Percentiles rank a stretch among this genome's conserved stretches.
phyloP scores from a whole-genome alignment of 441 rosid species.

The Jatropha podagrica region DNA sequence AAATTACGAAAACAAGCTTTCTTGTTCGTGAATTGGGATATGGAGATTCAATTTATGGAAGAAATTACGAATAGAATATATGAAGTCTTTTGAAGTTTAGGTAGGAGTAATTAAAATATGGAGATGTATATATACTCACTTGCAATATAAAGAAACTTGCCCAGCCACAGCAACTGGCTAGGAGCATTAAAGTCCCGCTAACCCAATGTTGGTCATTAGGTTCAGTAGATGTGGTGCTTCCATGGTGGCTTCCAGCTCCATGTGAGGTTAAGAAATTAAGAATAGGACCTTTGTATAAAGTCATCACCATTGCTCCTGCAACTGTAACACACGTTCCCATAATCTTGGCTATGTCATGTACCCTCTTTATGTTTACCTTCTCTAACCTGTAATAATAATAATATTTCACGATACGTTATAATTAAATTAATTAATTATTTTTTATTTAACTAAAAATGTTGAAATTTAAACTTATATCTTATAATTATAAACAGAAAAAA shows the following conservation, averaged over 20 bases:
- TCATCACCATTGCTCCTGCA: constrained; percentile 89
- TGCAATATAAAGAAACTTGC: constrained; percentile 82
- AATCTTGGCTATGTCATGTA: constrained; percentile 69
- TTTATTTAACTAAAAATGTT: too few species aligned
- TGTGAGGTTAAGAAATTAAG: constrained; percentile 49
- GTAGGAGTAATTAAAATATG: too few species aligned
- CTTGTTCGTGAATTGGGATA: too few species aligned
- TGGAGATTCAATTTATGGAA: too few species aligned
- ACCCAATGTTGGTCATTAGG: constrained; percentile 56
- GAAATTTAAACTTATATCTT: too few species aligned
- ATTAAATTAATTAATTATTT: too few species aligned
- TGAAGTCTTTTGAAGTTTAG: too few species aligned
- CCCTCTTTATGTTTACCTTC: constrained; percentile 56
- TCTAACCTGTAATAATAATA: constrained; percentile 51
- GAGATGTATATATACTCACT: constrained; percentile 34
- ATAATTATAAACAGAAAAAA: too few species aligned
- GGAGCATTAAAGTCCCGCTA: constrained; percentile 65
- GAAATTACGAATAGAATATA: too few species aligned
- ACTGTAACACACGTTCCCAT: constrained; percentile 78
- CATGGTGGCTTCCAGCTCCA: constrained; percentile 40
- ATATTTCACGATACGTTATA: too few species aligned
- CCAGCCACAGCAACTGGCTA: constrained; percentile 68
- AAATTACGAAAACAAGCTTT: too few species aligned
- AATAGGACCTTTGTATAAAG: constrained; percentile 86
- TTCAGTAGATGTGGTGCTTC: constrained; percentile 19